Conservation (phyloP, 1,284 basidiomycete genomes). For the Phellopilus nigrolimitatus region DNA sequence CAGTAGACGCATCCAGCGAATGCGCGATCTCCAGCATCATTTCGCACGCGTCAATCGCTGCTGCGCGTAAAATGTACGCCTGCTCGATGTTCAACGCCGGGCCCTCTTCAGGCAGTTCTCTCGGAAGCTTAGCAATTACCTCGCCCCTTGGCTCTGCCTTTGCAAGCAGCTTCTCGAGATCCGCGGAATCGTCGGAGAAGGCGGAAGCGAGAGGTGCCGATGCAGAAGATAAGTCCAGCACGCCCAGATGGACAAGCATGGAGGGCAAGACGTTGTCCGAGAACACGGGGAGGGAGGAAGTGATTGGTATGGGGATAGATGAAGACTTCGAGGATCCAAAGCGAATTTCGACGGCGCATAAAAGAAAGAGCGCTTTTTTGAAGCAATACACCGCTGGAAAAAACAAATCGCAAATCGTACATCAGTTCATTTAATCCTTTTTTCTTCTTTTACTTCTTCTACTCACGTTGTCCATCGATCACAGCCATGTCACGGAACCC, state of each 20-base stretch:
- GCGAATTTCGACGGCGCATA: constrained; percentile 63
- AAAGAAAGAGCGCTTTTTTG: constrained; percentile 84
- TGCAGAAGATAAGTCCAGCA: constrained; percentile 57
- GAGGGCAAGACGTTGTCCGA: constrained; percentile 87
- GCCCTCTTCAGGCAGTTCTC: constrained; percentile 48
- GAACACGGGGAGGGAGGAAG: constrained; percentile 65
- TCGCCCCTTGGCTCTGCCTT: neutral
- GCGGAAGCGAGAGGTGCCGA: constrained; percentile 34
- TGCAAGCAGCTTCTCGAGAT: constrained; percentile 9
- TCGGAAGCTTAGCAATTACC: constrained; percentile 20
- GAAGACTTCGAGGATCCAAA: constrained; percentile 46
- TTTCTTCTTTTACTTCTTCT: no score
- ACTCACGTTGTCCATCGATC: constrained; percentile 60
- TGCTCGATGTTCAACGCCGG: constrained; percentile 56
- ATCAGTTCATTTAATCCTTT: no score
- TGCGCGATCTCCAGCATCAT: constrained; percentile 54
- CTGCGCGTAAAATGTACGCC: constrained; percentile 74
- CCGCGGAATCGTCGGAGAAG: constrained; percentile 15
- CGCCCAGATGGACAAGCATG: constrained; percentile 70
- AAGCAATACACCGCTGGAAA: constrained; percentile 72
- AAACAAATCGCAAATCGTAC: no score
- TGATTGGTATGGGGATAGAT: constrained; percentile 59
- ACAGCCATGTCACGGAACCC: constrained; percentile 70
- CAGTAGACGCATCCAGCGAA: constrained; percentile 33
- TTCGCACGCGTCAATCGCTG: constrained; percentile 73